These are phyloP conservation scores for Rubroboletus satanas DNA, from an alignment of 768 basidiomycete species.

Conservation along the genomic window DNA sequence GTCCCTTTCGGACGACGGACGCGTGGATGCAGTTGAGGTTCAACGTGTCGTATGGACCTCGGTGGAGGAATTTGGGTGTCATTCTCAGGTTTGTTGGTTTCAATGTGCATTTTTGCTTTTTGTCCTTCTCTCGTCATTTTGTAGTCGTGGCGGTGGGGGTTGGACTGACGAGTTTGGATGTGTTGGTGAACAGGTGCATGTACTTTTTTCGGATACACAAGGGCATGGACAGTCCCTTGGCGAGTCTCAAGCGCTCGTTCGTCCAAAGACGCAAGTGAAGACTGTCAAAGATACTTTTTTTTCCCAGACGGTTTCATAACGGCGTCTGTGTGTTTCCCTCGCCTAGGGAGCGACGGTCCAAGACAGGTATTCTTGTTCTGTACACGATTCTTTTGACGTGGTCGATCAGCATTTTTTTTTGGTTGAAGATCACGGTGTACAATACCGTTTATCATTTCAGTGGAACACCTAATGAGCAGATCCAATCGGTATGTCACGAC, in stretches of 20 bases:
- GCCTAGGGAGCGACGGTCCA: too few relatives aligned
- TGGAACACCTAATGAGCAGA: too few relatives aligned
- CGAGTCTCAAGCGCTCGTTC: background rate
- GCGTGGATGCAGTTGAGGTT: background rate
- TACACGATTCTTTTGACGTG: too few relatives aligned
- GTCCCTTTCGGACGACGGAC: conserved; percentile 50
- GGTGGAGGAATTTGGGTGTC: conserved; percentile 12
- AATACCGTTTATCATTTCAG: too few relatives aligned
- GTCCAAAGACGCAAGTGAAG: background rate
- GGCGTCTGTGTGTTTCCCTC: too few relatives aligned
- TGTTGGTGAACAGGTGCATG: background rate
- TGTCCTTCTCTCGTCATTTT: background rate
- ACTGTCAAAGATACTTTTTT: background rate
- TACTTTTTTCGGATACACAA: background rate
- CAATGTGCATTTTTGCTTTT: background rate
- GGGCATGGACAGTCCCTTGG: background rate
- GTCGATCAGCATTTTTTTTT: too few relatives aligned
- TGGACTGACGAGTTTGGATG: background rate
- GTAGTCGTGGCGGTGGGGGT: background rate
- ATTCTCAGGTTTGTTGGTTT: background rate
- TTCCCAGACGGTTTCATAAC: too few relatives aligned
- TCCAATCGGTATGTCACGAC: background rate
- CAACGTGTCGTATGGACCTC: conserved; percentile 5
- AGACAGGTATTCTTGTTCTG: too few relatives aligned
- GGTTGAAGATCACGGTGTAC: too few relatives aligned